These are phyloP conservation scores for Pseudopithomyces maydicus DNA, from an alignment of 2,329 filamentous ascomycete species.

Conservation along the genomic window DNA sequence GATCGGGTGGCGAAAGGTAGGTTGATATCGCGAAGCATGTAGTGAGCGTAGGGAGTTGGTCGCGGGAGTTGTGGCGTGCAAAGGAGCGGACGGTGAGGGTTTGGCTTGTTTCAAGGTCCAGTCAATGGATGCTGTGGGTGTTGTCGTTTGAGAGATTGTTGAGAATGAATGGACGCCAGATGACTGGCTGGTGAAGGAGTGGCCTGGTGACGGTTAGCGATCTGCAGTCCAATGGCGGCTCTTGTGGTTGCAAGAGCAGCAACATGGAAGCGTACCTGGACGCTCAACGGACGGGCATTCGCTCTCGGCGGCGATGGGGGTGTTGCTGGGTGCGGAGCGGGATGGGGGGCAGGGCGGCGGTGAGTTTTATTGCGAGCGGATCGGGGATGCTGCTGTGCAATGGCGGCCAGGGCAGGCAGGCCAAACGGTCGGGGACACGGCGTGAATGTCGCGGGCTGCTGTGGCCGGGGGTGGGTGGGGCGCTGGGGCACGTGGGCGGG, in stretches of 20 bases:
- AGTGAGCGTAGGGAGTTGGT: slow-evolving; percentile 36
- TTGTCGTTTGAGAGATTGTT: slow-evolving; percentile 30
- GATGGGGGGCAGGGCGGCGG: slow-evolving; percentile 14
- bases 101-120: slow-evolving; percentile 36
- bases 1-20: slow-evolving; percentile 25
- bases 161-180: slow-evolving; percentile 48
- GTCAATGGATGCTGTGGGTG: slow-evolving; percentile 40
- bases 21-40: slow-evolving; percentile 29
- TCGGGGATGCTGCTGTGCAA: slow-evolving; percentile 13
- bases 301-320: slow-evolving; percentile 16
- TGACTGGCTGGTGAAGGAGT: slow-evolving; percentile 38
- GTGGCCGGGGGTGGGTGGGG: background rate
- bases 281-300: slow-evolving; percentile 41
- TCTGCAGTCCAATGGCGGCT: slow-evolving; percentile 29
- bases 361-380: slow-evolving; percentile 17
- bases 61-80: slow-evolving; percentile 18
- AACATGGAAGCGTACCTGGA: slow-evolving; percentile 31
- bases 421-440: slow-evolving; percentile 25
- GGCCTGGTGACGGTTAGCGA: slow-evolving; percentile 26
- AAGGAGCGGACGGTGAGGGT: slow-evolving; percentile 41
- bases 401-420: too few relatives aligned
- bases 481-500: background rate
- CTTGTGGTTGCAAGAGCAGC: slow-evolving; percentile 20
- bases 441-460: background rate
- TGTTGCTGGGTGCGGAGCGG: slow-evolving; percentile 4